Evolutionary conservation across 2,329 filamentous ascomycete genomes (phyloP).

Genomic region (Aschersonia sp.): DNA sequence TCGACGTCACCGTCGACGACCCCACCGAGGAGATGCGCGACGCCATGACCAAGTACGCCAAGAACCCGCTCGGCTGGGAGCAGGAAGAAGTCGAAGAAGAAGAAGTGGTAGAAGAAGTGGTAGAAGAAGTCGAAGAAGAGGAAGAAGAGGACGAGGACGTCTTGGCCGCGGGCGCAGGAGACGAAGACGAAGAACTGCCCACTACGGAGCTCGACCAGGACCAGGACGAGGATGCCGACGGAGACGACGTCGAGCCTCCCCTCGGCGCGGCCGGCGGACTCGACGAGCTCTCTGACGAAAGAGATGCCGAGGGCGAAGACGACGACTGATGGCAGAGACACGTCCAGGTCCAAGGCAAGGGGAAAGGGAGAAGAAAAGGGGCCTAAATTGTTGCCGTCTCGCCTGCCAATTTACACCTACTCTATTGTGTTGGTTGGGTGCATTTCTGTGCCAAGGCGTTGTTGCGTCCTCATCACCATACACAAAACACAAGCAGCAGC

Average conservation of each 20-base stretch:
- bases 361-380: no score
- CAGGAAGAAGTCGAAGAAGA: constrained; percentile 21
- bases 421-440: no score
- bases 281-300: constrained; percentile 4
- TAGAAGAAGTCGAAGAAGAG: background rate
- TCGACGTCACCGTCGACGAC: constrained; percentile 40
- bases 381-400: no score
- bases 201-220: background rate
- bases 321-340: constrained; percentile 19
- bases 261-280: constrained; percentile 4
- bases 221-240: constrained; percentile 11
- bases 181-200: no score
- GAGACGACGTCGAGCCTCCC: constrained; percentile 8
- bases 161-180: no score
- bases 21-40: constrained; percentile 36
- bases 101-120: constrained; percentile 8
- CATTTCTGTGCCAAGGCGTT: no score
- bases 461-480: no score
- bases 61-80: constrained; percentile 34
- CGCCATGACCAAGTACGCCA: constrained; percentile 37
- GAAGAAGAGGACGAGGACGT: no score
- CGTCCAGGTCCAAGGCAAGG: background rate
- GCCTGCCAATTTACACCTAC: no score
- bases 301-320: constrained; percentile 32
- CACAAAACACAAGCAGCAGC: no score